These are phyloP conservation scores for Oryza punctata DNA, from an alignment of 176 grass and related monocot genomes.

Conservation along the genomic window DNA sequence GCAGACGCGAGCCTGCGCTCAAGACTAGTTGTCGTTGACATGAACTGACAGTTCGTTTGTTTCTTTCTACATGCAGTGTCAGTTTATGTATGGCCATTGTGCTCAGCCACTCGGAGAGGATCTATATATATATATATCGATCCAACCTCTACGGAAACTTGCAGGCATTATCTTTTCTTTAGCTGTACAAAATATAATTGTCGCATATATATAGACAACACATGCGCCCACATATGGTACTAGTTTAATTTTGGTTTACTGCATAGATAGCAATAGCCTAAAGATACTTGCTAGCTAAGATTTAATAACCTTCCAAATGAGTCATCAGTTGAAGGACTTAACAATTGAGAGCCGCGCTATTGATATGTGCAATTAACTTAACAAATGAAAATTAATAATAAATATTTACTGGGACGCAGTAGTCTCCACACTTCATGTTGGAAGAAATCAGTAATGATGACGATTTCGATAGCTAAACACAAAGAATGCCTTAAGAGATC, in stretches of 20 bases:
- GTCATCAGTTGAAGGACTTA: not conserved
- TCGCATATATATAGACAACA: not conserved
- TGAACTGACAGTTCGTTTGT: conserved; percentile 35
- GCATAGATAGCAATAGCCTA: no score
- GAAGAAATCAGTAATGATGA: no score
- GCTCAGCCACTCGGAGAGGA: not conserved
- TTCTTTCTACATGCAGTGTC: not conserved
- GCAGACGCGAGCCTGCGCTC: conserved; percentile 26
- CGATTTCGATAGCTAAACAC: no score
- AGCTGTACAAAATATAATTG: not conserved
- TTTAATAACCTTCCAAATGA: not conserved
- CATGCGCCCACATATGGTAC: not conserved
- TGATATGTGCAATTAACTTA: not conserved
- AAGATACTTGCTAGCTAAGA: not conserved
- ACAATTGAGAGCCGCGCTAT: not conserved
- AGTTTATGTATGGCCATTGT: not conserved
- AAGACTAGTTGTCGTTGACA: conserved; percentile 63
- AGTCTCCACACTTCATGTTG: no score
- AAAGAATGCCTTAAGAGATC: no score
- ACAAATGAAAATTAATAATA: no score
- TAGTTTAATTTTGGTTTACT: no score
- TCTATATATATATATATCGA: not conserved
- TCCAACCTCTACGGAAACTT: not conserved
- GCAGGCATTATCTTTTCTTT: not conserved
- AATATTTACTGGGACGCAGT: no score